Base-by-base conservation (phyloP, 2,329 filamentous ascomycete species). In the Cordyceps cicadae region DNA sequence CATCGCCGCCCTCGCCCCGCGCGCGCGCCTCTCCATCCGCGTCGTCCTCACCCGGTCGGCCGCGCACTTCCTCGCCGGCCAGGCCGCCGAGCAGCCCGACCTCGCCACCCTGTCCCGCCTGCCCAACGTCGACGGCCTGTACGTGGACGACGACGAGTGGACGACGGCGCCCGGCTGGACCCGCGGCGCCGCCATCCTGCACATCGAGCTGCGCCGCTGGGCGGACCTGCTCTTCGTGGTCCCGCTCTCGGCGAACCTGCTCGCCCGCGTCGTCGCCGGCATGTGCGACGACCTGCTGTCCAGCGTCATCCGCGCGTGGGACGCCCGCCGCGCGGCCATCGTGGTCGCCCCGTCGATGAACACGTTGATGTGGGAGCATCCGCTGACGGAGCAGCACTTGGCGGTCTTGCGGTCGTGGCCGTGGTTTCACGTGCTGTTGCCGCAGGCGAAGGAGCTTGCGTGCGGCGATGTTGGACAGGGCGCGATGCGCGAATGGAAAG, bases 81-180 rank as follows among this genome's bases (percentile, higher is more conserved):
- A 96, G 70, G 84, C 85, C 39, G 70, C 73, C 3, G 92, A 97
- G 72, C 91, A 97, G 71, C 91, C 92, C 0, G 77, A 80, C 0
- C 71, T 94, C 2, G 74, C 78, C 0, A 74, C 81, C 0, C 75
- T 97, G 5, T 73, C 77, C 14, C 67, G 73, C 3, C 74, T 90
- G 5, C 83, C 86, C 3, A 87, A 88, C 64, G 89, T 97, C 7
- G 91, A 95, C 49, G 89, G 80, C 21, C 80, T 97, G 53, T 92
- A 96, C 73, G 78, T 81, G 9, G 91, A 97, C 70, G 83, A 84
- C n/a, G 89, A 92, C 65, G 94, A 97, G 73, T 97, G 92, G 92
- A 52, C 53, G 92, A 46, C 53, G 1, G 77, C 74, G 1, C 74
- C 79, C 14, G 85, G 89, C 0, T 97, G 93, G 93, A 82, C 80